Percentiles rank a stretch among this genome's conserved stretches.
These are phyloP conservation scores for Carex scoparia DNA, from an alignment of 176 grass and related monocot species.

Conservation along the genomic window DNA sequence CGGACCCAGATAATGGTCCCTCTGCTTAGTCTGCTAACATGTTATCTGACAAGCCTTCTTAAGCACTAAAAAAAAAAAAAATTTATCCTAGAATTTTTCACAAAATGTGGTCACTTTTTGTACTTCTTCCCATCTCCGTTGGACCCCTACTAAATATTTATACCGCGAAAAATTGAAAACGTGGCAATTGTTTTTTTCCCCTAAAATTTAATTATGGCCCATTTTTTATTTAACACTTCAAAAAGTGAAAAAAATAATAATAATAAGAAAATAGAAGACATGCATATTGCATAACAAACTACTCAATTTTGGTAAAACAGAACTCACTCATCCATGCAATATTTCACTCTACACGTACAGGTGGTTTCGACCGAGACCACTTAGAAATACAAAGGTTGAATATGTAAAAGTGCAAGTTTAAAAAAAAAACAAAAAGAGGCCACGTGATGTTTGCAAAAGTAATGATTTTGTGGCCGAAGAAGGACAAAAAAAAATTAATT, in stretches of 20 bases:
- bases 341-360: constrained; percentile 2
- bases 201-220: too few relatives aligned
- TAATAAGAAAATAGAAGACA: neutral
- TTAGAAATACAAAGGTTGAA: too few relatives aligned
- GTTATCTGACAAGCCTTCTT: constrained; percentile 15
- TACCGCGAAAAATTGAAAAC: neutral
- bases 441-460: too few relatives aligned
- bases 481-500: too few relatives aligned
- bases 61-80: neutral
- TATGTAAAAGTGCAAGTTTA: too few relatives aligned
- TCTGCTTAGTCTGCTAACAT: too few relatives aligned
- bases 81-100: neutral
- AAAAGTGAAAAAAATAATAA: neutral
- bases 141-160: constrained; percentile 5
- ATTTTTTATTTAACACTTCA: too few relatives aligned
- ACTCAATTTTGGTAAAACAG: neutral
- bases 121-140: neutral
- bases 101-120: neutral
- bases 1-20: too few relatives aligned
- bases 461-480: too few relatives aligned
- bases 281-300: neutral
- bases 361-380: constrained; percentile 71
- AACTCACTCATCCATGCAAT: neutral
- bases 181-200: neutral
- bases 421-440: too few relatives aligned